A percentile compares a stretch with the other conserved stretches of the same genome.
Evolutionary conservation across 2,329 filamentous ascomycete species (phyloP).

Genomic region (Dryadomyces quercus-mongolicae): DNA sequence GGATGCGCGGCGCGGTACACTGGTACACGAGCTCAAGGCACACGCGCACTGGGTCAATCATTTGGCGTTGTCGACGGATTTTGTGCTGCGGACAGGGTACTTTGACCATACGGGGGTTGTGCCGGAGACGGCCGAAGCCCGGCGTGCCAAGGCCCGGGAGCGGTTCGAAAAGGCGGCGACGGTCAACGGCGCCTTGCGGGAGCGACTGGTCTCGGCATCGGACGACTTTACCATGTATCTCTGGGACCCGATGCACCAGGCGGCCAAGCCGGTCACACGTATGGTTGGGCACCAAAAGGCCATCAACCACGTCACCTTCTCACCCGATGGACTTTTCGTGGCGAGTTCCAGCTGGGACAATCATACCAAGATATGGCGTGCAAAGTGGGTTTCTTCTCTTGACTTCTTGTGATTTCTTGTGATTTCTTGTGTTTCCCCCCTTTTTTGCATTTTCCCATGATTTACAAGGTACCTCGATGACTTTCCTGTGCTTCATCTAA

Average conservation of each 20-base stretch:
- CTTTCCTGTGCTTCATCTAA: background rate
- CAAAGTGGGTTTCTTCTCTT: conserved; percentile 41
- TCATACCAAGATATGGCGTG: conserved; percentile 85
- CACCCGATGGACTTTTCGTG: conserved; percentile 76
- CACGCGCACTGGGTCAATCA: conserved; percentile 97
- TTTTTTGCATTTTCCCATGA: background rate
- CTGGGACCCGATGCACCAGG: conserved; percentile 67
- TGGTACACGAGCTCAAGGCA: conserved; percentile 57
- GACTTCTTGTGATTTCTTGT: background rate
- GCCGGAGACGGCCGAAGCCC: conserved; percentile 57
- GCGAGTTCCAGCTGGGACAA: conserved; percentile 91
- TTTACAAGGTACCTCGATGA: background rate
- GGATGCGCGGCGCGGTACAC: conserved; percentile 66
- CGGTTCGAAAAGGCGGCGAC: conserved; percentile 79
- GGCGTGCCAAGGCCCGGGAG: conserved; percentile 61
- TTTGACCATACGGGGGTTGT: conserved; percentile 67
- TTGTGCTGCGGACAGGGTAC: conserved; percentile 73
- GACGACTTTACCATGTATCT: conserved; percentile 96
- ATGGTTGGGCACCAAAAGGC: conserved; percentile 93
- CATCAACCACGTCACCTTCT: conserved; percentile 92
- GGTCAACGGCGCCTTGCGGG: conserved; percentile 62
- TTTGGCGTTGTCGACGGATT: conserved; percentile 85
- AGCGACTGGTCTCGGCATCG: conserved; percentile 70
- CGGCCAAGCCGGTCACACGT: conserved; percentile 74
- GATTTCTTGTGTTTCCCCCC: background rate